A percentile compares a stretch with the other conserved stretches of the same genome.
phyloP scores from a whole-genome alignment of 2,329 filamentous ascomycete species.

The Thielaviopsis punctulata region DNA sequence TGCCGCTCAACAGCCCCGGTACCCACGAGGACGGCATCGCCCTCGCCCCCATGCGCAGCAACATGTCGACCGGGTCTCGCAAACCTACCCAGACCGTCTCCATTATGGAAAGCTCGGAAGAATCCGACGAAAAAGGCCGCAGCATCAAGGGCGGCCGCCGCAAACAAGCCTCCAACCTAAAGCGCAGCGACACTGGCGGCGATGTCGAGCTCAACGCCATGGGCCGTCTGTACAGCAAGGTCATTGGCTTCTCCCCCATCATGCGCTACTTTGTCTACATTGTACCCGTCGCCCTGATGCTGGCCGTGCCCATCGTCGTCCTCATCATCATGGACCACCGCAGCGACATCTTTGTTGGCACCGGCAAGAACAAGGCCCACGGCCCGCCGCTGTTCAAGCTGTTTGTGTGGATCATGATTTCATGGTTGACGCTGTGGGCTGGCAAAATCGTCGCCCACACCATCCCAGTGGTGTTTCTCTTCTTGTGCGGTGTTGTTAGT shows the following conservation, averaged over 20 bases:
- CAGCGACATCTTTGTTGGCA: constrained; percentile 23
- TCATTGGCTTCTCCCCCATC: constrained; percentile 44
- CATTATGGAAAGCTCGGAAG: constrained; percentile 13
- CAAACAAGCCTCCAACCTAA: constrained; percentile 26
- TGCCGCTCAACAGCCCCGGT: constrained; percentile 23
- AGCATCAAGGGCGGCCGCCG: constrained; percentile 27
- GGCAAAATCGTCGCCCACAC: constrained; percentile 47
- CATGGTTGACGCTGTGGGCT: constrained; percentile 50
- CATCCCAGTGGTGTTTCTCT: constrained; percentile 47
- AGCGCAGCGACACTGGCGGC: constrained; percentile 27
- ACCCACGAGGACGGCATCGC: constrained; percentile 31
- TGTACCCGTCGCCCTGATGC: constrained; percentile 41
- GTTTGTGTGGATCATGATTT: constrained; percentile 52
- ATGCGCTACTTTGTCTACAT: constrained; percentile 54
- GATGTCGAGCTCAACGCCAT: constrained; percentile 45
- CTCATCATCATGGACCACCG: constrained; percentile 27
- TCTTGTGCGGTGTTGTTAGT: constrained; percentile 51
- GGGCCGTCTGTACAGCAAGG: constrained; percentile 46
- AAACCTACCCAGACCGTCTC: constrained; percentile 26
- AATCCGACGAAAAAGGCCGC: constrained; percentile 27
- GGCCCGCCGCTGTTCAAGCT: constrained; percentile 40
- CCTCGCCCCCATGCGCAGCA: constrained; percentile 37
- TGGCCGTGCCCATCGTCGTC: constrained; percentile 45
- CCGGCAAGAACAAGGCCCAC: constrained; percentile 14
- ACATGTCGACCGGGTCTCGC: constrained; percentile 34